Evolutionary conservation across 768 basidiomycete genomes (phyloP), one percentile per base, ranked within the genome.

Genomic region (Tulasnella sp.): DNA sequence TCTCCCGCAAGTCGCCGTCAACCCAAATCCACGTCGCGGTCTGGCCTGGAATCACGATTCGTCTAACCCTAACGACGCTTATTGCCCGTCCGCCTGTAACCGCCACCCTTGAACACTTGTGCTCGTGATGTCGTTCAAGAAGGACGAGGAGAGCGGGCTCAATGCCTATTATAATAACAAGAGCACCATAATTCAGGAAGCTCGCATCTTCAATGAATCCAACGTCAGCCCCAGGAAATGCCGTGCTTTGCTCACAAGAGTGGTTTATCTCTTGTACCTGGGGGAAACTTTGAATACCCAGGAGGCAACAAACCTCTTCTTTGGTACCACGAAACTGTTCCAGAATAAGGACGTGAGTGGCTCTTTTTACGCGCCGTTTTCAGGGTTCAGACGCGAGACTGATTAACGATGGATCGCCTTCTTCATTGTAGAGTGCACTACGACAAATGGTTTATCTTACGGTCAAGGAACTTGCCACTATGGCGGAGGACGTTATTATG

Each of bases 401-500:
- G 34, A n/a, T 76, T 52, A 31, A 34, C 75, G 24, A 34, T 74
- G 74, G 78, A 78, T 79, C 81, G 81, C 79, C 81, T 34, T 80
- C 58, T 34, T 71, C 71, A 21, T 44, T 42, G 72, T 86, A 98
- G 97, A 93, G 92, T 83, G 97, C 97, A 14, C 88, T 99, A 81
- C 92, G 98, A 79, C 98, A 99, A 86, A 97, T 96, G 88, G 97
- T 99, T 36, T 99, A 99, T 87, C 89, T 99, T 80, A 94, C 97
- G 75, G 98, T 99, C 88, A 99, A 99, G 88, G 98, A 99, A 86
- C 89, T 99, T 16, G 93, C 96, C 39, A 92, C 90, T 46, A 93
- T 93, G n/a, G 95, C 98, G 21, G 96, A 99, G 85, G 97, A 99
- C 88, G 96, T 99, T 39, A 98, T 99, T 83, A 99, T 99, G 96